phyloP scores from a whole-genome alignment of 805 yeast species.

The Ogataea pini region DNA sequence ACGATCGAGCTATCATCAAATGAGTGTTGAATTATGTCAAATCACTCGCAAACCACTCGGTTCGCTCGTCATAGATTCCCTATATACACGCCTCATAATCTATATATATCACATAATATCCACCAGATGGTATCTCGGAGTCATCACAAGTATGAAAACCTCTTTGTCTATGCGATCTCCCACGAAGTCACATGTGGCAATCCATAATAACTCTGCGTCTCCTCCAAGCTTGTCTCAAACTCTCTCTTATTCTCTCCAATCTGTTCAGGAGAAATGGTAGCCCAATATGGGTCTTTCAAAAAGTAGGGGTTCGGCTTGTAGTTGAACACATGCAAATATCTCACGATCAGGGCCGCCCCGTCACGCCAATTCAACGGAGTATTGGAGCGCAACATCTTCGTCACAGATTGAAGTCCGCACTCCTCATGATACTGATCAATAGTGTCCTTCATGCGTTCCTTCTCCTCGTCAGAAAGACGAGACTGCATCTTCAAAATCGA shows the following conservation, averaged over 20 bases:
- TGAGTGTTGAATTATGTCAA: too few species aligned
- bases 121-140: too few species aligned
- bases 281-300: slow-evolving; percentile 18
- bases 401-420: slow-evolving; percentile 24
- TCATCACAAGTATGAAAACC: too few species aligned
- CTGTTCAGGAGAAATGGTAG: slow-evolving; percentile 13
- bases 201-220: slow-evolving; percentile 17
- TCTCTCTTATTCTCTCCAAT: slow-evolving; percentile 2
- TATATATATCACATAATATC: too few species aligned
- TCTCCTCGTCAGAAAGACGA: slow-evolving; percentile 16
- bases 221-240: slow-evolving; percentile 13
- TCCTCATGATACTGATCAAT: slow-evolving; percentile 17
- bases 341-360: slow-evolving; percentile 23
- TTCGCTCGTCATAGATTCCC: too few species aligned
- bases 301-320: slow-evolving; percentile 26
- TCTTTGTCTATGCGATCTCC: slow-evolving; percentile 15
- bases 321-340: slow-evolving; percentile 25
- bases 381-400: slow-evolving; percentile 9
- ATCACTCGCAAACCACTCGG: too few species aligned
- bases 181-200: slow-evolving; percentile 15
- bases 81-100: too few species aligned
- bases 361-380: slow-evolving; percentile 23
- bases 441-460: slow-evolving; percentile 6
- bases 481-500: slow-evolving; percentile 26
- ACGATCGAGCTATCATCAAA: too few species aligned